Conservation (phyloP, 2,329 filamentous ascomycete species). For the Fusarium subtropicale region DNA sequence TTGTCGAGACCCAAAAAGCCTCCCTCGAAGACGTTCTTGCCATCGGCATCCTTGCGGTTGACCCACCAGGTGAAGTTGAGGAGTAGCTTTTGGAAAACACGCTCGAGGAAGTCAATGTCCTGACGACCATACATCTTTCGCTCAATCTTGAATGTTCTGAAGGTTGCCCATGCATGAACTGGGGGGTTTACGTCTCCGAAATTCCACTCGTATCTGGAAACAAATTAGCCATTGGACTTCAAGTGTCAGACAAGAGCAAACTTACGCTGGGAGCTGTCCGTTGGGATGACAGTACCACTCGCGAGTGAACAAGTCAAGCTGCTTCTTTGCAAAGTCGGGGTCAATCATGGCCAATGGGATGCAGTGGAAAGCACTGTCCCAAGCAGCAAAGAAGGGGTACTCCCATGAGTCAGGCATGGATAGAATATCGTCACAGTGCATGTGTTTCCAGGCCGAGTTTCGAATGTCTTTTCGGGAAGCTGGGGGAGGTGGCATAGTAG, state of each 20-base stretch:
- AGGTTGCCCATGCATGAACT: constrained; percentile 95
- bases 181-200: constrained; percentile 97
- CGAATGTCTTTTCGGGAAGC: constrained; percentile 81
- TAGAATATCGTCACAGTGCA: constrained; percentile 93
- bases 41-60: constrained; percentile 92
- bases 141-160: constrained; percentile 97
- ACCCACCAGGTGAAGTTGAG: constrained; percentile 99
- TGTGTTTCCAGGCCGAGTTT: constrained; percentile 92
- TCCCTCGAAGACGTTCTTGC: constrained; percentile 97
- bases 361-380: constrained; percentile 97
- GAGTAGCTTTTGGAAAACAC: constrained; percentile 94
- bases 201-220: constrained; percentile 84
- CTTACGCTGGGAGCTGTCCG: constrained; percentile 88
- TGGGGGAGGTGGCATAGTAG: constrained; percentile 86
- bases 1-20: constrained; percentile 97
- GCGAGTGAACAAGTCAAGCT: constrained; percentile 92
- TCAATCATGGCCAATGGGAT: constrained; percentile 97
- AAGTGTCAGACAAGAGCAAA: constrained; percentile 17
- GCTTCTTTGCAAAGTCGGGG: constrained; percentile 97
- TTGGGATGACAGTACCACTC: constrained; percentile 99
- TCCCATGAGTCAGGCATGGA: constrained; percentile 99
- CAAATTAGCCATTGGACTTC: constrained; percentile 21
- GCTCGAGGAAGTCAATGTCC: constrained; percentile 93
- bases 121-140: constrained; percentile 96
- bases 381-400: constrained; percentile 97